Evolutionary conservation across 2,329 filamentous ascomycete species (phyloP), one percentile per base, ranked within the genome.

Genomic region (Metarhizium album): DNA sequence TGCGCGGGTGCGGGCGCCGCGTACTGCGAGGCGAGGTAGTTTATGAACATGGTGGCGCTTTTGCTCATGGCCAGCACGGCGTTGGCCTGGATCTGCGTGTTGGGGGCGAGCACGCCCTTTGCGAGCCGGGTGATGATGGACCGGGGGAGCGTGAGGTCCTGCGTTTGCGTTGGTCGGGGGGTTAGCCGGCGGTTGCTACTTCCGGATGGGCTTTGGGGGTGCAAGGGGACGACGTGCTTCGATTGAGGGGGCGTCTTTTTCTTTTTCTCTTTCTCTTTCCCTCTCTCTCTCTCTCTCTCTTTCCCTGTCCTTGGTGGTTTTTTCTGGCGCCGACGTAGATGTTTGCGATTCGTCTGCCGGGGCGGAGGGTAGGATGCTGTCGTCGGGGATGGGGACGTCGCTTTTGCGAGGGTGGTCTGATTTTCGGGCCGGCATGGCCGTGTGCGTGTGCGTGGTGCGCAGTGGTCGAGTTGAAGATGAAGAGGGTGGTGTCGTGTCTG

Each of bases 1-100:
- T n/a, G n/a, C n/a, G n/a, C n/a, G n/a, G n/a, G 27, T 45, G 23
- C 27, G 27, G 13, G 11, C 14, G n/a, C n/a, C n/a, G n/a, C 84
- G 50, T 76, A 91, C 87, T 83, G 79, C 54, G 80, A 78, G 43
- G 86, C 83, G 31, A 93, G 72, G 65, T 90, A 87, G 68, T 81
- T 91, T 59, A 93, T 84, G 62, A 93, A 93, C 0, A 93, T 83
- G 1, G 86, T 90, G 7, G 87, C 84, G 66, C 85, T 86, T 69
- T 90, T 90, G 57, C 80, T 85, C 71, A 93, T 77, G 9, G 87
- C 87, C 48, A 88, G 69, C 50, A 90, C 79, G 42, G 87, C 87
- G 70, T 90, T 89, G 61, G 83, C 87, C 64, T 91, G 86, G 46
- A 91, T 87, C 67, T 89, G 85, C 4, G 87, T 90, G 63, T 90